Percentiles rank a stretch among this genome's conserved stretches.
Conservation (phyloP, 2,329 filamentous ascomycete genomes). For the Ambrosiella cleistominuta region DNA sequence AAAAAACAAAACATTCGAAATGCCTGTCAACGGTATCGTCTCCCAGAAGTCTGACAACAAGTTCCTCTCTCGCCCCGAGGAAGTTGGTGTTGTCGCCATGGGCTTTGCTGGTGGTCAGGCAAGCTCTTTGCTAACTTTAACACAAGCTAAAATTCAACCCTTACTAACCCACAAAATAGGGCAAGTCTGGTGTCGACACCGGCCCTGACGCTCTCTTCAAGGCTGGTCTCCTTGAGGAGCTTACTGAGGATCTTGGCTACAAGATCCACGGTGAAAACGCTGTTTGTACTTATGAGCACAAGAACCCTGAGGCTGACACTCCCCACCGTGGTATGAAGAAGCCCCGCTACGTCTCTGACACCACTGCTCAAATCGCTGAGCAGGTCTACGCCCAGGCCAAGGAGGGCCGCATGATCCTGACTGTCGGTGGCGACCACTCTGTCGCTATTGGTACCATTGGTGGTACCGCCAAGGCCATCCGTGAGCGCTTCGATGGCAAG, state of each 20-base stretch:
- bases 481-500: slow-evolving; percentile 52
- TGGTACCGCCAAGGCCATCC: slow-evolving; percentile 69
- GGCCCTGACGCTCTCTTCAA: slow-evolving; percentile 79
- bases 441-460: slow-evolving; percentile 90
- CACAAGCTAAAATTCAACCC: slow-evolving; percentile 1
- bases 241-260: slow-evolving; percentile 75
- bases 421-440: slow-evolving; percentile 86
- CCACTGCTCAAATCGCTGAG: slow-evolving; percentile 59
- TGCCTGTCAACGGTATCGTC: slow-evolving; percentile 24
- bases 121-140: slow-evolving; percentile 19
- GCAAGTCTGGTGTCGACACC: slow-evolving; percentile 80
- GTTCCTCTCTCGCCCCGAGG: slow-evolving; percentile 62
- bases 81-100: slow-evolving; percentile 83
- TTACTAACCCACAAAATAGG: slow-evolving; percentile 29
- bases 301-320: slow-evolving; percentile 55
- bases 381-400: slow-evolving; percentile 80
- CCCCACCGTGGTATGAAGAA: slow-evolving; percentile 89
- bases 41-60: slow-evolving; percentile 41
- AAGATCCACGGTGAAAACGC: slow-evolving; percentile 66
- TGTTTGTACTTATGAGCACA: slow-evolving; percentile 66
- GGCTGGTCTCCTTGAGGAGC: slow-evolving; percentile 67
- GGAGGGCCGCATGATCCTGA: slow-evolving; percentile 73
- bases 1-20: slow-evolving; percentile 1
- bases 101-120: slow-evolving; percentile 95
- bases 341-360: slow-evolving; percentile 66